Conservation (phyloP, 164 flowering plant species). For the Cinnamomum micranthum region DNA sequence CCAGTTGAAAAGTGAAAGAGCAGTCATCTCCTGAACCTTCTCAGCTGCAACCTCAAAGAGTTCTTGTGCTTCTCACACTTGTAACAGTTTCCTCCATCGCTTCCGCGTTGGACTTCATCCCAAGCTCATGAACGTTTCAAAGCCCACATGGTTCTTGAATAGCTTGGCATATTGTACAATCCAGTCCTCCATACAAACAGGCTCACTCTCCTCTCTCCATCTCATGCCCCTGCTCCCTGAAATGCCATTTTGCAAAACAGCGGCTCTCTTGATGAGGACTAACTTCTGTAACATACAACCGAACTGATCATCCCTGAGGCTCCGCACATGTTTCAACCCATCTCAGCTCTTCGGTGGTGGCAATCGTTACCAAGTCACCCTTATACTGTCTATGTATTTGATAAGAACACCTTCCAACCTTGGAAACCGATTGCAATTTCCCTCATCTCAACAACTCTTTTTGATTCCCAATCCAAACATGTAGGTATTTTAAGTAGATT, state of each 20-base stretch:
- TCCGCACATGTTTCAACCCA: conserved; percentile 63
- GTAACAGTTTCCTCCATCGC: conserved; percentile 80
- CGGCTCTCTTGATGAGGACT: conserved; percentile 66
- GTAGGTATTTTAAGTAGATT: too few species aligned
- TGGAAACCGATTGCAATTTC: conserved; percentile 60
- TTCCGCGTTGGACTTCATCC: conserved; percentile 72
- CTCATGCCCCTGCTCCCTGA: conserved; percentile 27
- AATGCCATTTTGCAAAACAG: conserved; percentile 12
- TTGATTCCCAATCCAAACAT: too few species aligned
- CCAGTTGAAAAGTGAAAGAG: conserved; percentile 80
- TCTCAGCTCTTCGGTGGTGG: conserved; percentile 20
- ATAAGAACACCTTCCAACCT: conserved; percentile 49
- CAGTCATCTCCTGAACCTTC: conserved; percentile 81
- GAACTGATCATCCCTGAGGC: conserved; percentile 42
- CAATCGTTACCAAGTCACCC: too few species aligned
- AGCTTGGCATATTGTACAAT: conserved; percentile 67
- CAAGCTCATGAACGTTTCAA: conserved; percentile 74
- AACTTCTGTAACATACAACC: conserved; percentile 60
- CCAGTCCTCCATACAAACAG: conserved; percentile 67
- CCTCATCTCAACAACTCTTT: conserved; percentile 24
- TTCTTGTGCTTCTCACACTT: conserved; percentile 66
- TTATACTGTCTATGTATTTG: conserved; percentile 21
- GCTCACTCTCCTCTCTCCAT: conserved; percentile 14
- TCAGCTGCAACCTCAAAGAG: conserved; percentile 62
- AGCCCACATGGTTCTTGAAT: conserved; percentile 75